Base-by-base conservation (phyloP, 2,329 filamentous ascomycete genomes). In the Botrytis fabae region DNA sequence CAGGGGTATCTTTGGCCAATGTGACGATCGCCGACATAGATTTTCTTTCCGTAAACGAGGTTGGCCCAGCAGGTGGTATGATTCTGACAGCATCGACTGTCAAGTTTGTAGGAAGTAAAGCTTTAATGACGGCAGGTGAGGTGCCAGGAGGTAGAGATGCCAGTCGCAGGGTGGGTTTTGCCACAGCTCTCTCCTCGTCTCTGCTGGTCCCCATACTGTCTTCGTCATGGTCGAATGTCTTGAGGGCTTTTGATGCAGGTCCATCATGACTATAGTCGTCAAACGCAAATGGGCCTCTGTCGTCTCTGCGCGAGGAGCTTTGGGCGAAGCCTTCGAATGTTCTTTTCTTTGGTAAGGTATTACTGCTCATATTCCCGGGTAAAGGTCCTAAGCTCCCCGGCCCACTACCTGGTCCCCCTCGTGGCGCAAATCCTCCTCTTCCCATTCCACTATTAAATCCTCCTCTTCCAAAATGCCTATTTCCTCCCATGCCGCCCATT, bases 11-110 rank as follows among this genome's bases (percentile, higher is more conserved):
- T 73, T 92, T 90, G 1, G 92, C 90, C 44, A 97, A 83, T 0
- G 92, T 94, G 63, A 96, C 92, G 77, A 97, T 93, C 7, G 94
- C 94, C 25, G 93, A 87, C 48, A 89, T 87, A 2, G 91, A 92
- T 79, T 90, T 94, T 73, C 92, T 88, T 77, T 95, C 92, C 4
- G 85, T 86, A 20, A 83, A 82, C 54, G 82, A 80, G 25, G 82
- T 84, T 2, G 87, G 83, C 3, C 85, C 86, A 20, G 83, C 80
- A 0, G 87, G 82, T 4, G 90, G 87, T 42, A 92, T 82, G 44
- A 96, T 89, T 79, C 91, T 92, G 69, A 97, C 90, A 75, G 89
- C 87, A 78, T 95, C 93, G 8, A 95, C 89, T 0, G 82, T 86
- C 70, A 97, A 80, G 32, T 85, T 89, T 0, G 87, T 82, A 4